Evolutionary conservation across 1,284 basidiomycete species (phyloP).

Genomic region (Xerocomus alliaceus): DNA sequence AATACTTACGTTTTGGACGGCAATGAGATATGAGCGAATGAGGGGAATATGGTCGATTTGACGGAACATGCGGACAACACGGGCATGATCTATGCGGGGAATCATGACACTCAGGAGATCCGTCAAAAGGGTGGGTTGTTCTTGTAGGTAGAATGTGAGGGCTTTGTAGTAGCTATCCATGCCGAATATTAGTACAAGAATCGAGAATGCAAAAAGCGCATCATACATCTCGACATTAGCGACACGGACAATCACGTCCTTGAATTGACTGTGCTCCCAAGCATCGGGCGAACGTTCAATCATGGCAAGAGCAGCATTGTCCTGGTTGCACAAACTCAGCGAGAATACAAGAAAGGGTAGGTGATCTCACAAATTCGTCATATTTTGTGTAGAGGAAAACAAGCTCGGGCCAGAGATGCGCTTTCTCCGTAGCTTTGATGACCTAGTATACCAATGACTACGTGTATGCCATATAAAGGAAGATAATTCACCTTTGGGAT

Average conservation of each 20-base stretch:
- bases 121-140: slow-evolving; percentile 92
- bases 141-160: slow-evolving; percentile 87
- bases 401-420: slow-evolving; percentile 99
- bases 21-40: slow-evolving; percentile 94
- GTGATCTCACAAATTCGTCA: slow-evolving; percentile 78
- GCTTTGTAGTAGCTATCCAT: slow-evolving; percentile 82
- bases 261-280: slow-evolving; percentile 99
- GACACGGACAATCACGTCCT: slow-evolving; percentile 92
- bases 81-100: slow-evolving; percentile 91
- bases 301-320: slow-evolving; percentile 96
- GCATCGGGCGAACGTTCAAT: slow-evolving; percentile 97
- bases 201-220: not conserved
- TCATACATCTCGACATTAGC: slow-evolving; percentile 96
- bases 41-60: slow-evolving; percentile 96
- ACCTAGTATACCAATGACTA: slow-evolving; percentile 56
- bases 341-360: not conserved
- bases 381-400: slow-evolving; percentile 99
- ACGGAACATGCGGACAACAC: slow-evolving; percentile 95
- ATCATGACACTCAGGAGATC: slow-evolving; percentile 93
- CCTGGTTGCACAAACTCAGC: slow-evolving; percentile 50
- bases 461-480: not conserved
- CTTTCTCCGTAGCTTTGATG: slow-evolving; percentile 93
- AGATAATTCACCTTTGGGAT: slow-evolving; percentile 68
- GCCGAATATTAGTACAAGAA: slow-evolving; percentile 1
- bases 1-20: slow-evolving; percentile 84